Evolutionary conservation across 257 asterid species (phyloP).

Genomic region (Craterostigma plantagineum): DNA sequence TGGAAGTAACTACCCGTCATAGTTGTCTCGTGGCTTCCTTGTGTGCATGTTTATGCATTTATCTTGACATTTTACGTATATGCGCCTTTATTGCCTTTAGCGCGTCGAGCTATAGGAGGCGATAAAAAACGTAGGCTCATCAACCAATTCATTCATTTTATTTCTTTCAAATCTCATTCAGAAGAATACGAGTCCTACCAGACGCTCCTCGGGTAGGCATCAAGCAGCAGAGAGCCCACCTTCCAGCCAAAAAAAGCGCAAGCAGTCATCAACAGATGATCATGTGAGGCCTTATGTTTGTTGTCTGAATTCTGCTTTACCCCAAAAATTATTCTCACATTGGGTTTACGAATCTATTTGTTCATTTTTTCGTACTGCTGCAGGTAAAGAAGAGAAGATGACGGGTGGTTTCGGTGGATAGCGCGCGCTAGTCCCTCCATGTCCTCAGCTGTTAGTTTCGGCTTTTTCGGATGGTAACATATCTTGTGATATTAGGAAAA

Average conservation of each 20-base stretch:
- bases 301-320: background rate
- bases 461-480: too few species aligned
- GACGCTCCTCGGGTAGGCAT: slow-evolving; percentile 55
- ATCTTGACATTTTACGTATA: too few species aligned
- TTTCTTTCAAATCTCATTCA: background rate
- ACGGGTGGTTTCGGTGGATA: background rate
- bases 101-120: too few species aligned
- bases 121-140: too few species aligned
- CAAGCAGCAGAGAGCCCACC: slow-evolving; percentile 67
- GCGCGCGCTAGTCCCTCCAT: too few species aligned
- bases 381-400: slow-evolving; percentile 6
- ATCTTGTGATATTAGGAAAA: too few species aligned
- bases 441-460: too few species aligned
- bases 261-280: slow-evolving; percentile 59
- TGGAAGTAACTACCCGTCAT: too few species aligned
- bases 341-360: background rate
- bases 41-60: too few species aligned
- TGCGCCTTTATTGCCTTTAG: too few species aligned
- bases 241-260: slow-evolving; percentile 40
- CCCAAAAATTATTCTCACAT: too few species aligned
- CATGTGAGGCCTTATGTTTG: slow-evolving; percentile 34
- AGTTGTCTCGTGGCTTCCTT: too few species aligned
- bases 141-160: background rate
- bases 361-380: background rate
- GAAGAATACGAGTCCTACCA: slow-evolving; percentile 54